These are phyloP conservation scores for Boletus reticulatus DNA, from an alignment of 768 basidiomycete species.

Conservation along the genomic window DNA sequence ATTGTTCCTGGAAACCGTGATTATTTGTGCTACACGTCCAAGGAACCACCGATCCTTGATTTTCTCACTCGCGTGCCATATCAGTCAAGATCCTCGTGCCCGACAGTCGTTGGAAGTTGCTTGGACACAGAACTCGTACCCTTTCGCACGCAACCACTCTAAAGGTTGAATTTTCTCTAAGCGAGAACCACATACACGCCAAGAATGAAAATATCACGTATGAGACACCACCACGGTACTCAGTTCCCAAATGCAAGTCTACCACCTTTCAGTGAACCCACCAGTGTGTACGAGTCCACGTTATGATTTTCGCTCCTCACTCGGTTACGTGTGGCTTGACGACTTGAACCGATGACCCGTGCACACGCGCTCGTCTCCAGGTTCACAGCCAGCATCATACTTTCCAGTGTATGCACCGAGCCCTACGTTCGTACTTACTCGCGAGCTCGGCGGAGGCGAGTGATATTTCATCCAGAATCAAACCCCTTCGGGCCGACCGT, in stretches of 20 bases:
- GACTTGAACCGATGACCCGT: background rate
- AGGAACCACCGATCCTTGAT: background rate
- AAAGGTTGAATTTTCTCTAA: constrained; percentile 5
- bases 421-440: background rate
- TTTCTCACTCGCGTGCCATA: background rate
- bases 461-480: background rate
- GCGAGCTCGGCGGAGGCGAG: background rate
- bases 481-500: background rate
- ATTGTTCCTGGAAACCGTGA: background rate
- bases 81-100: background rate
- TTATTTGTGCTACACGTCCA: background rate
- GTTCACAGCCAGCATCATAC: background rate
- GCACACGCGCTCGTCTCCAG: constrained; percentile 1
- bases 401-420: background rate
- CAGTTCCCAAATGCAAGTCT: constrained; percentile 5
- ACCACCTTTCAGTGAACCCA: background rate
- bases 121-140: too few species aligned
- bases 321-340: background rate
- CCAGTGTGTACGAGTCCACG: background rate
- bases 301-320: background rate
- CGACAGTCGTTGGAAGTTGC: background rate
- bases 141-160: constrained; percentile 8
- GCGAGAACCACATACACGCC: background rate
- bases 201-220: background rate
- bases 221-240: background rate